Conservation (phyloP, 495 filamentous ascomycete genomes). For the Penicillium lagena region DNA sequence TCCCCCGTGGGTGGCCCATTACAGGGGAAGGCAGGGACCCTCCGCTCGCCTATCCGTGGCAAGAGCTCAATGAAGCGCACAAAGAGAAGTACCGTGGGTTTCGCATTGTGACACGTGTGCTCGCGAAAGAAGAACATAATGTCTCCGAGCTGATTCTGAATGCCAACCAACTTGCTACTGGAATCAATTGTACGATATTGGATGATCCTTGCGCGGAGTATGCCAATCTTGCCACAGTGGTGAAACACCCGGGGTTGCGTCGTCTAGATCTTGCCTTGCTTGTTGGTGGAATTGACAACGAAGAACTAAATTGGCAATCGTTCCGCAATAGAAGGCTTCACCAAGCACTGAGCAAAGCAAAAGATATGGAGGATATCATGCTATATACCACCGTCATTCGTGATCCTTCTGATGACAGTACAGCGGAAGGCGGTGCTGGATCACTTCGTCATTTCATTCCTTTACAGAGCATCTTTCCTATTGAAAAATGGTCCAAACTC, state of each 20-base stretch:
- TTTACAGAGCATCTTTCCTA: conserved; percentile 12
- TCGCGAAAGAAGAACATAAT: conserved; percentile 4
- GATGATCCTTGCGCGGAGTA: conserved; percentile 5
- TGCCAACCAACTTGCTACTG: conserved; percentile 5
- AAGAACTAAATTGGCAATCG: conserved; percentile 2
- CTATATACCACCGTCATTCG: conserved; percentile 1
- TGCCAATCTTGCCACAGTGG: not conserved
- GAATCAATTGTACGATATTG: conserved; percentile 13
- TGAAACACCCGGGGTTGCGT: no score
- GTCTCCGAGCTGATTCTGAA: conserved; percentile 11
- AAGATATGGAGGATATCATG: conserved; percentile 6
- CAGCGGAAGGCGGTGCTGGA: not conserved
- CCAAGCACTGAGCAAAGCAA: conserved; percentile 3
- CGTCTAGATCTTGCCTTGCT: not conserved
- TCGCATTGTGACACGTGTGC: conserved; percentile 7
- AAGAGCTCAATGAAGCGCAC: not conserved
- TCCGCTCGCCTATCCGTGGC: not conserved
- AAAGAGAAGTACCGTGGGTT: conserved; percentile 14
- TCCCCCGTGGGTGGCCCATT: conserved; percentile 15
- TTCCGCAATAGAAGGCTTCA: conserved; percentile 4
- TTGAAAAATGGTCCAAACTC: conserved; percentile 13
- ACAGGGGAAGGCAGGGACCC: not conserved
- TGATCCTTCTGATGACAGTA: not conserved
- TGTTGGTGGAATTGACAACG: not conserved
- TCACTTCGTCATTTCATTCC: conserved; percentile 3